Conservation (phyloP, 2,329 filamentous ascomycete genomes). For the Alternaria sp. region DNA sequence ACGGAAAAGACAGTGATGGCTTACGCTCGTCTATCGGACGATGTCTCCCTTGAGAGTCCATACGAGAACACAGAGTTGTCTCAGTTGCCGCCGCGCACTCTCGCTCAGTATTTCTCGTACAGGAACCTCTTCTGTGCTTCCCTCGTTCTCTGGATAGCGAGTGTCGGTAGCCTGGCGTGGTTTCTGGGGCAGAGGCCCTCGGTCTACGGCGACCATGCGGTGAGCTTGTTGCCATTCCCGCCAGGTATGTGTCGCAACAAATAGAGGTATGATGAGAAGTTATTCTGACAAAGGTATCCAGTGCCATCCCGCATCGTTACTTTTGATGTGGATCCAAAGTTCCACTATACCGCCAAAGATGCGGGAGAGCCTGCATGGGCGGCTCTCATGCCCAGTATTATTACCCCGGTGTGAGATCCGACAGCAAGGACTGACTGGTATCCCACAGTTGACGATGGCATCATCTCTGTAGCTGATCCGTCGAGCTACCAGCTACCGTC, state of each 20-base stretch:
- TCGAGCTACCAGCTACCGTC: conserved; percentile 3
- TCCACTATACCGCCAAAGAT: conserved; percentile 5
- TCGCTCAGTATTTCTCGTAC: not conserved
- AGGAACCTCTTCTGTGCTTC: not conserved
- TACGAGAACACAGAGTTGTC: not conserved
- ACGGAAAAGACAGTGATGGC: not conserved
- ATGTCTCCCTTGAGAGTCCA: not conserved
- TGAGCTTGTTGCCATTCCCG: not conserved
- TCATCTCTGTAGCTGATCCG: conserved; percentile 1
- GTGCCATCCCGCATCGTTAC: conserved; percentile 1
- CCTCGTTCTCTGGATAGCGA: conserved; percentile 1
- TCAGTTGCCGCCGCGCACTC: not conserved
- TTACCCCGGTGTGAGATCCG: not conserved
- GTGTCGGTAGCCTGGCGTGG: not conserved
- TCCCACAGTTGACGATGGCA: conserved; percentile 1
- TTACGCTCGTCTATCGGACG: not conserved
- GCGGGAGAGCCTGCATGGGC: conserved; percentile 4
- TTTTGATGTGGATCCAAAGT: not conserved
- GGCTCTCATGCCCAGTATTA: conserved; percentile 4
- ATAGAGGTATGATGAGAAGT: not conserved
- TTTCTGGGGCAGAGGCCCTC: not conserved
- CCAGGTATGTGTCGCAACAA: not conserved
- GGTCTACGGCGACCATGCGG: not conserved
- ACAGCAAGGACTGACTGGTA: not conserved
- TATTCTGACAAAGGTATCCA: not conserved